Evolutionary conservation across 768 basidiomycete genomes (phyloP), one percentile per base, ranked within the genome.

Genomic region (Mycena indigotica): DNA sequence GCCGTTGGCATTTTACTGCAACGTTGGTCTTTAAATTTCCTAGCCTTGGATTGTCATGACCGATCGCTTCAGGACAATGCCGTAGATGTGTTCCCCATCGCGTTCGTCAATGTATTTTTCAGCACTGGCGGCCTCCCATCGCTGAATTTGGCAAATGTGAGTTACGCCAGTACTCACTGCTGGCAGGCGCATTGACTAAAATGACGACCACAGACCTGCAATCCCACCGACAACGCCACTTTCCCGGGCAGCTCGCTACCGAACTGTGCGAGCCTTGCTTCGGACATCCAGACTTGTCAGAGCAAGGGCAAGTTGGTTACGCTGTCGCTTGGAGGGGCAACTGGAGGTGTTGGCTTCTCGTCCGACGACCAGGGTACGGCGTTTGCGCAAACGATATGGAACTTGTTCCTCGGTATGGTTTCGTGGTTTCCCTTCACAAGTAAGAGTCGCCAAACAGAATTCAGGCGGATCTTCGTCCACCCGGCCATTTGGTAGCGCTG

Each of bases 351-450:
- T 19, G 81, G 81, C 5, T 90, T 90, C 66, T 66, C 76, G 39
- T 83, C 80, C 45, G 85, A 84, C 55, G 69, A 74, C 2, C 81
- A 88, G 62, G 89, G 84, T 2, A 65, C 70, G 13, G 68, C 75
- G 3, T 90, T 88, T 67, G 88, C 84, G 0, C 75, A 85, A 52
- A 84, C 83, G 0, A 83, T 91, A 51, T 91, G 89, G 89, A 75
- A 88, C 66, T 57, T 87, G 49, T 89, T 90, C 70, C 73, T 91
- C 26, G 89, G 88, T 60, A 32, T 30, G 57, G 15, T 6, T 45
- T 15, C 39, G 40, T n/a, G 5, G 6, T 25, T 44, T 38, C 25
- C 5, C 24, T 2, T 6, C 3, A 19, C n/a, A 26, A 24, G 4
- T 5, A 19, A 2, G 21, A 13, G 10, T 23, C 15, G 29, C 39